A percentile compares a stretch with the other conserved stretches of the same genome.
Evolutionary conservation across 306 rosid genomes (phyloP).

Genomic region (Lathyrus tuberosus): DNA sequence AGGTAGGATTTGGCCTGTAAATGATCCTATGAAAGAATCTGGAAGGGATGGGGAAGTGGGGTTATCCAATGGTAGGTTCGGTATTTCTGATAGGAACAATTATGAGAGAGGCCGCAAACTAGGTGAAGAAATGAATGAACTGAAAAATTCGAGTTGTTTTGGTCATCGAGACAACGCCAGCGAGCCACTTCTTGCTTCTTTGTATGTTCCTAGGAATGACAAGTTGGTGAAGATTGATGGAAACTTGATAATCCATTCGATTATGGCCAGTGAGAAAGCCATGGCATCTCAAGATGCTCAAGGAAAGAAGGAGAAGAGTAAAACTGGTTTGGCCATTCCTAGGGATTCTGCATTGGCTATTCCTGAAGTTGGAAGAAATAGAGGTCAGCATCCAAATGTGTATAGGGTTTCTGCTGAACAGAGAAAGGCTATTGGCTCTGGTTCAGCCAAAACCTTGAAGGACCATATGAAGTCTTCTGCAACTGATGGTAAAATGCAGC

Average conservation of each 20-base stretch:
- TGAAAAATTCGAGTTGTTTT: conserved; percentile 41
- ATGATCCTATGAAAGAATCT: conserved; percentile 53
- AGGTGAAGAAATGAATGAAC: conserved; percentile 44
- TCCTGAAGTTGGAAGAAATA: conserved; percentile 63
- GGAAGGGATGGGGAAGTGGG: conserved; percentile 46
- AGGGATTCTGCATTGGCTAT: conserved; percentile 75
- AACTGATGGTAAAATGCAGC: conserved; percentile 88
- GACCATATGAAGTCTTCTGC: conserved; percentile 62
- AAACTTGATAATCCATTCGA: conserved; percentile 90
- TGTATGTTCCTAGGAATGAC: conserved; percentile 95
- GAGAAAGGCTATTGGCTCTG: conserved; percentile 70
- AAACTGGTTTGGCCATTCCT: conserved; percentile 67
- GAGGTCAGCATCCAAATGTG: conserved; percentile 61
- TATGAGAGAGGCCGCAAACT: conserved; percentile 47
- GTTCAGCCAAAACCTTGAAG: conserved; percentile 58
- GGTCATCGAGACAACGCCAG: conserved; percentile 59
- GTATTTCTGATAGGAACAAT: conserved; percentile 41
- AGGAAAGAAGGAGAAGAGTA: conserved; percentile 49
- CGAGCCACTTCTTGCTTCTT: conserved; percentile 88
- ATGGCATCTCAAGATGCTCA: conserved; percentile 58
- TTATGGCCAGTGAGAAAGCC: conserved; percentile 91
- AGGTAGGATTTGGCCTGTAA: conserved; percentile 62
- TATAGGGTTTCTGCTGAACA: conserved; percentile 56
- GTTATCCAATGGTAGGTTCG: conserved; percentile 49
- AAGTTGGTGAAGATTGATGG: conserved; percentile 95